Conservation (phyloP, 2,329 filamentous ascomycete species). For the Tolypocladium capitatum region DNA sequence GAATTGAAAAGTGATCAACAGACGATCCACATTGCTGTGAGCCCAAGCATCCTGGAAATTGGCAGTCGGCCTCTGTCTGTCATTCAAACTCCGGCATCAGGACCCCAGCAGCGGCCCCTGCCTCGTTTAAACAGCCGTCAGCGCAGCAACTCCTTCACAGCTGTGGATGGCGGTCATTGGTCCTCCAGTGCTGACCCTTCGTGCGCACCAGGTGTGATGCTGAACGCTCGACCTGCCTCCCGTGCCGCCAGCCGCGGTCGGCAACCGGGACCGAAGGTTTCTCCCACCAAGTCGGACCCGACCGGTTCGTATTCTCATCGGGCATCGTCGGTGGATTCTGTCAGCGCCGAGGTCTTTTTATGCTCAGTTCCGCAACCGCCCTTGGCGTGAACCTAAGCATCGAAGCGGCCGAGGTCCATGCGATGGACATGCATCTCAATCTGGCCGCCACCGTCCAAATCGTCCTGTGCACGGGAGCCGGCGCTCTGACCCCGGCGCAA, state of each 20-base stretch:
- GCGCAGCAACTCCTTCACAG: not conserved
- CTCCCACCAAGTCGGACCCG: not conserved
- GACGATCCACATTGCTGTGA: conserved; percentile 13
- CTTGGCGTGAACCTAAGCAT: not conserved
- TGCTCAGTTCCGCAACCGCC: not conserved
- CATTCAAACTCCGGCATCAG: not conserved
- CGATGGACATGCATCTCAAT: not conserved
- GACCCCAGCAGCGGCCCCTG: conserved; percentile 1
- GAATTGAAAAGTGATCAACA: not conserved
- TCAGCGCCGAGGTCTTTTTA: not conserved
- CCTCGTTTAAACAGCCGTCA: not conserved
- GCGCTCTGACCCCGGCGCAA: not conserved
- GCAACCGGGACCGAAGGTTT: not conserved
- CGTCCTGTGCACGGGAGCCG: conserved; percentile 8
- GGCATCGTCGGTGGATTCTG: conserved; percentile 3
- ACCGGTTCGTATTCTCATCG: not conserved
- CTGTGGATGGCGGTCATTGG: not conserved
- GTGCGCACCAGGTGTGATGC: not conserved
- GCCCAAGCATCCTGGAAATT: conserved; percentile 12
- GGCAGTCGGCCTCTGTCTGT: not conserved
- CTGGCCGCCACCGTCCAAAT: conserved; percentile 2
- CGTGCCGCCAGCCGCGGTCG: conserved; percentile 2
- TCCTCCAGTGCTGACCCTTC: not conserved
- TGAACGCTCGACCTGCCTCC: not conserved
- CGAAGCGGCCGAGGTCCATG: not conserved